phyloP scores from a whole-genome alignment of 306 rosid species.

The Albizia julibrissin region DNA sequence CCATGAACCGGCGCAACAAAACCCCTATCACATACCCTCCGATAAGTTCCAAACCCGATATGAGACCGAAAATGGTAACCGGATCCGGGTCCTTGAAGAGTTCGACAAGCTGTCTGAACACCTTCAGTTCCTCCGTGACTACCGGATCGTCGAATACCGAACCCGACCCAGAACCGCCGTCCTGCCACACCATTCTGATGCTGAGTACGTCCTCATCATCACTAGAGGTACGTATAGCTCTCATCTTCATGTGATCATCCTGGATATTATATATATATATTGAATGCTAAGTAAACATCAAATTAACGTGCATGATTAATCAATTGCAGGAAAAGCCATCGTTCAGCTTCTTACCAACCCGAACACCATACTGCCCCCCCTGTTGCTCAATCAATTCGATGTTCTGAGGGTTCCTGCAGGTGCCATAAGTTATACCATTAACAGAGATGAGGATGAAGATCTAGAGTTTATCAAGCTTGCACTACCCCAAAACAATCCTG shows the following conservation, averaged over 20 bases:
- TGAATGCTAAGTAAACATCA: no score
- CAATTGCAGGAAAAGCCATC: constrained; percentile 32
- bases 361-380: background rate
- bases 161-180: constrained; percentile 29
- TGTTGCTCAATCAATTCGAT: background rate
- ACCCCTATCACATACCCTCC: constrained; percentile 30
- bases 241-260: background rate
- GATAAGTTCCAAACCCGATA: background rate
- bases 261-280: background rate
- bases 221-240: background rate
- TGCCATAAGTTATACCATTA: background rate
- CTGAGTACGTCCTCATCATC: constrained; percentile 29
- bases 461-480: background rate
- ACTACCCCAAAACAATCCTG: background rate
- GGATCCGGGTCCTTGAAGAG: constrained; percentile 20
- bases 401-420: background rate
- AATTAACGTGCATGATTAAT: background rate
- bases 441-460: background rate
- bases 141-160: background rate
- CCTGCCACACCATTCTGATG: constrained; percentile 37
- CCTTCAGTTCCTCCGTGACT: constrained; percentile 21
- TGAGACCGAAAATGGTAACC: constrained; percentile 19
- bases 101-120: constrained; percentile 14
- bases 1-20: background rate
- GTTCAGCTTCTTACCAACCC: background rate